Evolutionary conservation across 1,284 basidiomycete species (phyloP).

Genomic region (Athelia sp.): DNA sequence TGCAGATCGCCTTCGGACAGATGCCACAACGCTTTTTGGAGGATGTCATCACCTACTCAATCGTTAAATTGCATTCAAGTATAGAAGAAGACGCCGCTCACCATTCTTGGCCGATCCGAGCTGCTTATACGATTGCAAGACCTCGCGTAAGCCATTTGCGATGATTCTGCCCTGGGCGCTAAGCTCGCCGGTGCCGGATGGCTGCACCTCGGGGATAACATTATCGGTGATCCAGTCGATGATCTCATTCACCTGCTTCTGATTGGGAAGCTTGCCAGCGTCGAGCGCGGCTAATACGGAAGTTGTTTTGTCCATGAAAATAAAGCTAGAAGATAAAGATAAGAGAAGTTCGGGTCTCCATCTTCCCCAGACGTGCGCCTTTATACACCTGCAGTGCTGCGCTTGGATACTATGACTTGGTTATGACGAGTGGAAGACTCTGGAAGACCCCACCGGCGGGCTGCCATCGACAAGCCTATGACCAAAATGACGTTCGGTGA

Average conservation of each 20-base stretch:
- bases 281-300: conserved; percentile 57
- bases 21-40: conserved; percentile 62
- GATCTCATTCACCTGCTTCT: conserved; percentile 43
- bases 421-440: no score
- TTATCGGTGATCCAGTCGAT: conserved; percentile 47
- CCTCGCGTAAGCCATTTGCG: conserved; percentile 38
- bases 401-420: no score
- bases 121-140: conserved; percentile 50
- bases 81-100: no score
- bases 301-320: conserved; percentile 51
- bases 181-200: conserved; percentile 35
- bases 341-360: conserved; percentile 8
- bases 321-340: not conserved
- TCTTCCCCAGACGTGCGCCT: conserved; percentile 1
- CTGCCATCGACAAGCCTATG: no score
- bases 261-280: conserved; percentile 60
- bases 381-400: no score
- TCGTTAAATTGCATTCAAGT: no score
- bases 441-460: no score
- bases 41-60: conserved; percentile 58
- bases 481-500: no score
- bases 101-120: conserved; percentile 52
- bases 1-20: conserved; percentile 46
- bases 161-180: conserved; percentile 47
- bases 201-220: conserved; percentile 39